Base-by-base conservation (phyloP, 2,329 filamentous ascomycete species). In the Phialocephala subalpina region DNA sequence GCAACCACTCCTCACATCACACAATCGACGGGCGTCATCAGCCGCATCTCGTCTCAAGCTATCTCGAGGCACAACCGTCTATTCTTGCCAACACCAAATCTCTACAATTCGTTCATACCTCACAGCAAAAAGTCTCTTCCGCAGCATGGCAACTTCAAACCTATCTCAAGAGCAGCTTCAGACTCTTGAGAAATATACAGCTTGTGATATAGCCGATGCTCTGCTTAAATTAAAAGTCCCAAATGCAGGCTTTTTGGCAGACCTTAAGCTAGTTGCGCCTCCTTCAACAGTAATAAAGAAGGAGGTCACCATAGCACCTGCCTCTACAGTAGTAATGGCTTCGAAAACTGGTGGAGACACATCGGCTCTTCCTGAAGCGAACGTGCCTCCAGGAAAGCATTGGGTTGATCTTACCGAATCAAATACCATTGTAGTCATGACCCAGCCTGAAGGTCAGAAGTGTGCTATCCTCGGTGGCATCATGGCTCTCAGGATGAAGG, bases 391-490 rank as follows among this genome's bases (percentile, higher is more conserved):
- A 3, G 84, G 82, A 8, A 85, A 82, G 7, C 91, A 93, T 72
- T 94, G 89, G 84, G 89, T 89, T 42, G 92, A 94, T 77, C 79
- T 87, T 49, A 84, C 87, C 1, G 78, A 85, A 29, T 79, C 83
- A 0, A 84, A 82, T 8, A 90, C 87, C 1, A 83, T 93, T 61
- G 86, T 89, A 3, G 80, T 94, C 3, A 83, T 93, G 65, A 85
- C 87, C 67, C 90, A 93, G 73, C 89, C 90, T 0, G 73, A 80
- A 0, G 83, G 82, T 0, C 90, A 93, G 75, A 83, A 83, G 60
- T 92, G 91, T 77, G 91, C 91, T 6, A 84, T 92, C 8, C 84
- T 92, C 6, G 92, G 92, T n/a, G 91, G 91, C 20, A 92, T 94
- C 69, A 91, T 93, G 85, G 91, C 90, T 5, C 80, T 86, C 35